These are phyloP conservation scores for Margaritispora aquatica DNA, from an alignment of 495 filamentous ascomycete genomes.

Conservation along the genomic window DNA sequence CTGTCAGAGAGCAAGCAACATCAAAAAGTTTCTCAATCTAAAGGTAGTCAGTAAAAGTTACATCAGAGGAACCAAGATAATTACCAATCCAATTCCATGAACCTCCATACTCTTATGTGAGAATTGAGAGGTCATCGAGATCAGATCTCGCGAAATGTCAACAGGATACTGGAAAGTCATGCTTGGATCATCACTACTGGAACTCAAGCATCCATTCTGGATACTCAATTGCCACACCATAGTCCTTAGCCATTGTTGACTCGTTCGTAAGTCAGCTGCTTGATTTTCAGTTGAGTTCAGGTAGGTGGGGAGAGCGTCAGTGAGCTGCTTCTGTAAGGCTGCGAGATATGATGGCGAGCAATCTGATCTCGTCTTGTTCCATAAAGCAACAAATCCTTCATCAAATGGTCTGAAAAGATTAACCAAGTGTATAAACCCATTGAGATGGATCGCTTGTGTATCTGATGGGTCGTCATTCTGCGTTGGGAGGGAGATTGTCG, in stretches of 20 bases:
- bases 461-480: slow-evolving; percentile 59
- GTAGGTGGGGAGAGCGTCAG: slow-evolving; percentile 54
- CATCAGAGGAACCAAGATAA: slow-evolving; percentile 16
- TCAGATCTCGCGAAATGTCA: slow-evolving; percentile 60
- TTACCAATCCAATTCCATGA: slow-evolving; percentile 65
- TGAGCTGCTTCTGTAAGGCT: slow-evolving; percentile 58
- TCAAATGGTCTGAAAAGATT: slow-evolving; percentile 68
- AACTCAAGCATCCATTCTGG: slow-evolving; percentile 40
- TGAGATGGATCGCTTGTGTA: slow-evolving; percentile 40
- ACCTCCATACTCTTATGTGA: slow-evolving; percentile 62
- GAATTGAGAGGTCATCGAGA: slow-evolving; percentile 60
- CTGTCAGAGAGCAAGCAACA: slow-evolving; percentile 64
- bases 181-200: slow-evolving; percentile 41
- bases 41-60: slow-evolving; percentile 13
- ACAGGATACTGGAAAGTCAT: slow-evolving; percentile 67
- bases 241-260: slow-evolving; percentile 80
- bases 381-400: slow-evolving; percentile 59
- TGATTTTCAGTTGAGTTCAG: slow-evolving; percentile 61
- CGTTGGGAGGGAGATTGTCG: slow-evolving; percentile 57
- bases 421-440: slow-evolving; percentile 59
- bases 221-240: slow-evolving; percentile 66
- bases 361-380: slow-evolving; percentile 62
- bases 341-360: slow-evolving; percentile 53
- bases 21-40: slow-evolving; percentile 71
- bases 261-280: slow-evolving; percentile 61